Base-by-base conservation (phyloP, 2,329 filamentous ascomycete species). In the Leptosphaerulina australis region DNA sequence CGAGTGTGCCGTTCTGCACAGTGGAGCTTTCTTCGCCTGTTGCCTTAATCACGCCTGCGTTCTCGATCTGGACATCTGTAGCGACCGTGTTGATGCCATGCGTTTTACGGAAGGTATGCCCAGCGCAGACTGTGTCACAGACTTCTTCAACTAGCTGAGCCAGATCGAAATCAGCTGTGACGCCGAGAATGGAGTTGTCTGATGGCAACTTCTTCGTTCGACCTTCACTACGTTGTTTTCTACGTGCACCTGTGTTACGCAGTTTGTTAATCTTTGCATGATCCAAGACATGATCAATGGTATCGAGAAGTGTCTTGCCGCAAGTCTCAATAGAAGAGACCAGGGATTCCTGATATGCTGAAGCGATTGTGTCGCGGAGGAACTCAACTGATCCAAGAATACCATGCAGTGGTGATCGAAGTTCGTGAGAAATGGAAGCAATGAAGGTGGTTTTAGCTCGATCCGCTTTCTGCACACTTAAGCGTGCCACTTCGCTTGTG, bases 341-440 rank as follows among this genome's bases (percentile, higher is more conserved):
- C 20, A 74, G 53, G 1, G 64, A 66, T 3, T 86, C 48, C 74
- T 81, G 68, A 22, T 68, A 69, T 4, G 64, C 53, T 5, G 59
- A 61, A 12, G 61, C 57, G 2, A 65, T 58, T 5, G 67, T 68
- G 28, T 70, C 68, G 11, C 60, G 58, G 2, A 71, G 56, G 21
- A 70, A 69, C 34, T 69, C 66, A 2, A 71, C 60, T 3, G 69
- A 68, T 0, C 81, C 78, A 0, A 86, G 69, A n/a, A 86, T 79
- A 2, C 83, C 84, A 52, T 86, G 83, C 0, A 87, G 70, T 0
- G 84, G 83, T 1, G 80, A 83, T 1, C 83, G 76, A 8, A 87
- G 69, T 50, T 77, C 74, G 44, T 77, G 74, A 1, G 68, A 72
- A 25, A 77, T 74, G 4, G 72, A 74, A 18, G 71, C 70, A 25